Base-by-base conservation (phyloP, 2,329 filamentous ascomycete species). In the Colletotrichum euphorbiae region DNA sequence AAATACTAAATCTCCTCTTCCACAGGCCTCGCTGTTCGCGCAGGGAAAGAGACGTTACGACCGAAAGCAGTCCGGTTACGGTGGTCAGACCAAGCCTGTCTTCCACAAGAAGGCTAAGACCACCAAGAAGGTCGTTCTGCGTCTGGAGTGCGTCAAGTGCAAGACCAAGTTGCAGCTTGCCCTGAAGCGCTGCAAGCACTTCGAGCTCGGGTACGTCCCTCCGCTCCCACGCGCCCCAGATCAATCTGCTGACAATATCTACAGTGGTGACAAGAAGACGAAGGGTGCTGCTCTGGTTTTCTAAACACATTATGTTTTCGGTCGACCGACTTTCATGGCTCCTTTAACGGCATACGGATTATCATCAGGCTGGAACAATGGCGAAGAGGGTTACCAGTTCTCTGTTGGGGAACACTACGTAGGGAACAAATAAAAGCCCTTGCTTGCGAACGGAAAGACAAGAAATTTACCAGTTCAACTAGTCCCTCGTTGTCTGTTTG, bases 71-170 rank as follows among this genome's bases (percentile, higher is more conserved):
- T 93, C 91, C 83, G 95, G 95, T 93, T 98, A 98, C 83, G 96
- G 96, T 93, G 96, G 96, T 94, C 96, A 99, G 89, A 99, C 96
- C 80, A 99, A 99, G 89, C 96, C 97, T 78, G 94, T 99, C 81
- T 99, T 98, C 93, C 96, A 98, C 93, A 99, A 98, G 92, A 98
- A 98, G 89, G 96, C 96, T 76, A 99, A 99, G 93, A 99, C 96
- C 77, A 99, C 96, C 82, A 99, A 99, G 93, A 99, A 99, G 92
- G 92, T 99, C 79, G 97, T 99, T 80, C 88, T 99, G 85, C 91
- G 96, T 88, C 87, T 99, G 84, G 96, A 99, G 85, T 99, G 96
- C 89, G 95, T 93, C 81, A 83, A 86, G 77, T 99, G 96, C 93
- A 98, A 98, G 92, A 91, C 93, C 83, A 98, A 98, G 92, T 91